Base-by-base conservation (phyloP, 345 rosid species). In the Ceriops decandra region DNA sequence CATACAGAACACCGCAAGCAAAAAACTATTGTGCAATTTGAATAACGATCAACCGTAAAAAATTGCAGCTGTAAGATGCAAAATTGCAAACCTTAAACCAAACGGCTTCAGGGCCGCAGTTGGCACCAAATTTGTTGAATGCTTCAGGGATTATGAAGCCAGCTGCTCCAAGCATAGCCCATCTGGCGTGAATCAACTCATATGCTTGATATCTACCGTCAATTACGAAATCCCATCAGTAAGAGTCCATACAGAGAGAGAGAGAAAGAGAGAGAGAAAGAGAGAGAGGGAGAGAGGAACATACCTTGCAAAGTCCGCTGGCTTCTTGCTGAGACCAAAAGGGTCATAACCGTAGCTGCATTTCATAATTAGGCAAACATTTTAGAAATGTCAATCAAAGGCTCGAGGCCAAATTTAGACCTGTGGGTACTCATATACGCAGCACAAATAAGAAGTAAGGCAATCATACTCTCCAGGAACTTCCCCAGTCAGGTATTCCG, bases 121-220 rank as follows among this genome's bases (percentile, higher is more conserved):
- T 89, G 67, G 98, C 98, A 7, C 98, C 98, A 30, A 71, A 93
- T 80, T 93, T 93, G 93, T 93, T 91, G 63, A 87, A 89, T 53
- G 96, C 96, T 83, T 93, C 97, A 32, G 97, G 98, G 72, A 91
- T 89, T 77, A 93, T 85, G 82, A 81, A 88, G 6, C 98, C 97
- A 31, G 98, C 98, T 28, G 98, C 97, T 62, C 98, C 98, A 52
- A 93, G 85, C 98, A 93, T 93, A 2, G 98, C 98, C 98, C 97
- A 91, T 72, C 97, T 88, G 2, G 81, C 97, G 42, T 89, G 98
- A 68, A 93, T 93, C 81, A 93, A 79, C 80, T 93, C 98, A 68
- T 65, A 91, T 52, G 97, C 96, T 76, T 89, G 98, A 73, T 93
- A 92, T 77, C 98, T 92, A 74, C 57, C 63, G 35, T 59, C 52